Conservation (phyloP, 1,284 basidiomycete species). For the Microstroma glucosiphilum region DNA sequence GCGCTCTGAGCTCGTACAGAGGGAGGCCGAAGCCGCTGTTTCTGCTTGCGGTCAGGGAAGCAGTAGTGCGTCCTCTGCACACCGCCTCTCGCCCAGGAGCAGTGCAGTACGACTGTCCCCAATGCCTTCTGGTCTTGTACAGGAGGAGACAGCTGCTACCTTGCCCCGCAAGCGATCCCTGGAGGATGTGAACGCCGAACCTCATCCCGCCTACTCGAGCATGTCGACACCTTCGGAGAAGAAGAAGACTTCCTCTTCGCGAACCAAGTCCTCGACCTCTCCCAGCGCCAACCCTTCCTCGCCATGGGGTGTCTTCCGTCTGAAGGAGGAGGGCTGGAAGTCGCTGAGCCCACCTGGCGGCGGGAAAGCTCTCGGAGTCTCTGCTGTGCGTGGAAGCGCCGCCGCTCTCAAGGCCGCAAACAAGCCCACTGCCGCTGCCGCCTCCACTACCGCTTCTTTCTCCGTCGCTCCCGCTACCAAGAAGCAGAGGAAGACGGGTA, state of each 20-base stretch:
- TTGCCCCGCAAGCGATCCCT: background rate
- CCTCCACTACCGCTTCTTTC: background rate
- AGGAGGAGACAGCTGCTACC: too few relatives aligned
- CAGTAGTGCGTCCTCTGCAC: too few relatives aligned
- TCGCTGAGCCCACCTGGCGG: background rate
- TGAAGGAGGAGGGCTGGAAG: constrained; percentile 4
- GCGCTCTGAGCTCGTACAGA: constrained; percentile 1
- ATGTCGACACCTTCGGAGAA: background rate
- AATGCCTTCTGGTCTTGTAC: too few relatives aligned
- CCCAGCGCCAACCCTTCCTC: background rate
- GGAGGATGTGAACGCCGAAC: background rate
- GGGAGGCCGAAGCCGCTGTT: constrained; percentile 4
- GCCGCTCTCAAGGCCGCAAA: background rate
- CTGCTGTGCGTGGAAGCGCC: background rate
- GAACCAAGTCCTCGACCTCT: background rate
- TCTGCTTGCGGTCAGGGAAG: too few relatives aligned
- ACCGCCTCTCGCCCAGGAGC: too few relatives aligned
- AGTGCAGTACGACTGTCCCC: too few relatives aligned
- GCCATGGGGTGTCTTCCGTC: constrained; percentile 7
- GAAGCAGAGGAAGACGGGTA: background rate
- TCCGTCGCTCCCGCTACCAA: background rate
- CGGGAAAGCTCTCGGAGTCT: background rate
- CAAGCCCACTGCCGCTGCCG: background rate
- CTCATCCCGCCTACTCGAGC: background rate
- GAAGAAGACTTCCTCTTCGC: background rate